Evolutionary conservation across 805 yeast genomes (phyloP).

Genomic region (Kuraishia ogatae): DNA sequence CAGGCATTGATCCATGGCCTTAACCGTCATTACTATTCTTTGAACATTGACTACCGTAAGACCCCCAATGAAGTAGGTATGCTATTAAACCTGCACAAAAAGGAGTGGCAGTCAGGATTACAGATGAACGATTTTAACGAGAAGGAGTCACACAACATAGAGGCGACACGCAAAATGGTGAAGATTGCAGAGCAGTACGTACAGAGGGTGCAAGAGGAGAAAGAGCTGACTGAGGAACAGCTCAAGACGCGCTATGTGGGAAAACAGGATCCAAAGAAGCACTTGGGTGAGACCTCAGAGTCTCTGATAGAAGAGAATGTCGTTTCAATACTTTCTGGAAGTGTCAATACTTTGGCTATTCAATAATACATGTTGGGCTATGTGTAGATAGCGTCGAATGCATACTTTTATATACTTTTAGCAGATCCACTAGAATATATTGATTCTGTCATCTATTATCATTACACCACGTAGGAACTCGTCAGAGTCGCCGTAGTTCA

Average conservation of each 20-base stretch:
- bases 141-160: constrained; percentile 68
- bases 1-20: constrained; percentile 96
- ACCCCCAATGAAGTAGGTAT: constrained; percentile 88
- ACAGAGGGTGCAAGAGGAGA: constrained; percentile 86
- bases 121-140: constrained; percentile 67
- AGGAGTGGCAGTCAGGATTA: constrained; percentile 92
- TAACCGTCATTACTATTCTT: constrained; percentile 92
- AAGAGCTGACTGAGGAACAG: constrained; percentile 79
- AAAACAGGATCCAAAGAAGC: constrained; percentile 98
- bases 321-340: constrained; percentile 78
- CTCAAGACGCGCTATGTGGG: constrained; percentile 95
- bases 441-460: background rate
- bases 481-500: background rate
- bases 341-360: constrained; percentile 85
- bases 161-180: constrained; percentile 70
- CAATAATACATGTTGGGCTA: constrained; percentile 30
- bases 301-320: constrained; percentile 82
- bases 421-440: background rate
- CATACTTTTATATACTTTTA: background rate
- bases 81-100: constrained; percentile 90
- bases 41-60: constrained; percentile 90
- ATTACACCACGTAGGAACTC: background rate
- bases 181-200: constrained; percentile 86
- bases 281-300: constrained; percentile 83
- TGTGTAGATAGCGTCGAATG: background rate